Evolutionary conservation across 768 basidiomycete genomes (phyloP).

Genomic region (Antrodiella citrinella): DNA sequence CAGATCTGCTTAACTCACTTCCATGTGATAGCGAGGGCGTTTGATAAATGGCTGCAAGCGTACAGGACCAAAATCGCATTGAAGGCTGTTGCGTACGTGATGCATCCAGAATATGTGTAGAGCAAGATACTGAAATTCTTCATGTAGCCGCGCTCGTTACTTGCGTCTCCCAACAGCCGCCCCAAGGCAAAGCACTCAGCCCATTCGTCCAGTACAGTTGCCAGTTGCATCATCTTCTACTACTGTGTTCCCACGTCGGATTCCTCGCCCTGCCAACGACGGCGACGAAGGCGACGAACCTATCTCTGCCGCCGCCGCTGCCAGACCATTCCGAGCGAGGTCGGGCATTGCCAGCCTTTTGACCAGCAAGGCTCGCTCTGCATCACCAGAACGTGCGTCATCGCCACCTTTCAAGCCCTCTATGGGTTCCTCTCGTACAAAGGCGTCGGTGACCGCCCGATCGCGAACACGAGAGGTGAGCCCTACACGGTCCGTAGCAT

Average conservation of each 20-base stretch:
- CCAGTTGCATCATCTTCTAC: slow-evolving; percentile 2
- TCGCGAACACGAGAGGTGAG: slow-evolving; percentile 26
- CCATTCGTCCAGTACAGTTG: slow-evolving; percentile 19
- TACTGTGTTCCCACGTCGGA: slow-evolving; percentile 1
- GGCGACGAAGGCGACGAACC: slow-evolving; percentile 7
- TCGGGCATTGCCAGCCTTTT: slow-evolving; percentile 33
- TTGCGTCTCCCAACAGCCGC: slow-evolving; percentile 60
- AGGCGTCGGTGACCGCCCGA: neutral
- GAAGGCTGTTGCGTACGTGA: slow-evolving; percentile 76
- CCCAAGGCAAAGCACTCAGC: slow-evolving; percentile 26
- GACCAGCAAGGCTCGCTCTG: slow-evolving; percentile 14
- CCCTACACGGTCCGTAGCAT: slow-evolving; percentile 27
- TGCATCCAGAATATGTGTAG: too few relatives aligned
- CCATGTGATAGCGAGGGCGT: slow-evolving; percentile 34
- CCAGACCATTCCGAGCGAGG: slow-evolving; percentile 20
- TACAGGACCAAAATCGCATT: slow-evolving; percentile 64
- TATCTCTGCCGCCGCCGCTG: slow-evolving; percentile 8
- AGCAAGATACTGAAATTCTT: too few relatives aligned
- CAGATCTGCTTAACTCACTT: slow-evolving; percentile 5
- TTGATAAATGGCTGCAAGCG: slow-evolving; percentile 61
- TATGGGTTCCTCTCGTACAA: neutral
- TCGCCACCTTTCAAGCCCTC: neutral
- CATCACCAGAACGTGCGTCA: slow-evolving; percentile 27
- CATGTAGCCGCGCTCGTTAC: slow-evolving; percentile 66
- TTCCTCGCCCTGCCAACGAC: slow-evolving; percentile 10